Evolutionary conservation across 176 grass and related monocot species (phyloP).

Genomic region (Rhynchospora breviuscula): DNA sequence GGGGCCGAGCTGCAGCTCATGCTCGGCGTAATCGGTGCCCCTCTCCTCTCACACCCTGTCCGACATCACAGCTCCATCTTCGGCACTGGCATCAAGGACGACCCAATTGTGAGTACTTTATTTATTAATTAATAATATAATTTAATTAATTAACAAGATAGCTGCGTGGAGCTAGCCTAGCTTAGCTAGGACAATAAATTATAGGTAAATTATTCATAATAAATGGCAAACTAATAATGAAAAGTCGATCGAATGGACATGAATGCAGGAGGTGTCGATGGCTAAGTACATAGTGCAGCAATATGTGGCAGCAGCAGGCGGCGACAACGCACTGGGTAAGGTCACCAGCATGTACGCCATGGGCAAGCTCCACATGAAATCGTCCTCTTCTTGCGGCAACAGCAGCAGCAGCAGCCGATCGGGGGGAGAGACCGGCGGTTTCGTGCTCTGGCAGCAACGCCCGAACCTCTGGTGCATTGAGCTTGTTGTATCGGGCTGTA

Average conservation of each 20-base stretch:
- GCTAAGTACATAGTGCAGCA: constrained; percentile 98
- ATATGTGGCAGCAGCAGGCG: constrained; percentile 88
- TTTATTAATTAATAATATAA: neutral
- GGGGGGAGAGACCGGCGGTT: constrained; percentile 72
- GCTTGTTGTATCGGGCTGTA: constrained; percentile 88
- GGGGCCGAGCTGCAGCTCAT: constrained; percentile 90
- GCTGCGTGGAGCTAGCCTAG: no score
- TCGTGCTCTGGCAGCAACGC: constrained; percentile 95
- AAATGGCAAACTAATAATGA: neutral
- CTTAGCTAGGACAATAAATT: no score
- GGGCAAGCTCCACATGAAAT: constrained; percentile 72
- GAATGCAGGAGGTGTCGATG: constrained; percentile 64
- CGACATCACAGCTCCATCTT: constrained; percentile 51
- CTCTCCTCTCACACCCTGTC: constrained; percentile 74
- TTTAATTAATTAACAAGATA: neutral
- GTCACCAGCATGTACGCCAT: constrained; percentile 92
- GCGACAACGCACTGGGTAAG: constrained; percentile 64
- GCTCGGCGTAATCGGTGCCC: constrained; percentile 91
- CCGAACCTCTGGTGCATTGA: constrained; percentile 96
- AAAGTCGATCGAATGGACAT: neutral
- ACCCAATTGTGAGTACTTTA: constrained; percentile 54
- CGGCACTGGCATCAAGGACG: constrained; percentile 57
- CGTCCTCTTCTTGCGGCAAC: constrained; percentile 8
- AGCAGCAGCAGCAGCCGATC: neutral
- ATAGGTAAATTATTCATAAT: neutral